Evolutionary conservation across 257 asterid species (phyloP).

Genomic region (Rhazya stricta): DNA sequence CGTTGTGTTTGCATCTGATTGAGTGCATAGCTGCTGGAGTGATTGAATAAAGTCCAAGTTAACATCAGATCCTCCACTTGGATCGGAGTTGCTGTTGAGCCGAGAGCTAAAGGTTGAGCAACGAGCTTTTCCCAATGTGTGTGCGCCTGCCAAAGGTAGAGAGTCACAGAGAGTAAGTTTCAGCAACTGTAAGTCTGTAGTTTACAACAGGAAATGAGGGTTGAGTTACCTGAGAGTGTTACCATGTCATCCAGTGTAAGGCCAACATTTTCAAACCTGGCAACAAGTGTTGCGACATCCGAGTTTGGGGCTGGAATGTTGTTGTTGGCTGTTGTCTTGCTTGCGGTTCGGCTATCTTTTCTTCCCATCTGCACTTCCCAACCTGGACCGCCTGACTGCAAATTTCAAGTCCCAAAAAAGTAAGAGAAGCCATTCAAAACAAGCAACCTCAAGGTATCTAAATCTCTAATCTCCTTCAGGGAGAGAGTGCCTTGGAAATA

Average conservation of each 20-base stretch:
- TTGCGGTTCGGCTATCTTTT: slow-evolving; percentile 53
- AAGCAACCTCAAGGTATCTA: too few relatives aligned
- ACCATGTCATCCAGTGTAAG: slow-evolving; percentile 63
- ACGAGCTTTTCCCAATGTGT: slow-evolving; percentile 82
- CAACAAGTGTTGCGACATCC: slow-evolving; percentile 48
- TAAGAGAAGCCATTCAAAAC: too few relatives aligned
- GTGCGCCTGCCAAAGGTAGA: slow-evolving; percentile 50
- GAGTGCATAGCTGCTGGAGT: slow-evolving; percentile 54
- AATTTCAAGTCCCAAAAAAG: background rate
- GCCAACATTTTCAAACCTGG: slow-evolving; percentile 63
- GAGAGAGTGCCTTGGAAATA: too few relatives aligned
- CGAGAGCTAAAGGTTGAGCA: slow-evolving; percentile 61
- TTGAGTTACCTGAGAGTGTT: slow-evolving; percentile 64
- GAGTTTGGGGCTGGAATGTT: slow-evolving; percentile 79
- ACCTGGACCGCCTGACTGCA: slow-evolving; percentile 76
- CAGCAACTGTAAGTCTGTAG: background rate
- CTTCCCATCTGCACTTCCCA: slow-evolving; percentile 90
- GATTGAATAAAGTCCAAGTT: slow-evolving; percentile 51
- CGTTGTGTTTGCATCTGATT: slow-evolving; percentile 36
- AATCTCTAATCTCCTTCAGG: too few relatives aligned
- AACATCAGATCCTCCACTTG: slow-evolving; percentile 25
- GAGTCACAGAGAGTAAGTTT: background rate
- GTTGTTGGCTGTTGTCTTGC: slow-evolving; percentile 57
- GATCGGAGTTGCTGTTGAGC: slow-evolving; percentile 22
- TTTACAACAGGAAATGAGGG: background rate